Percentiles rank a stretch among this genome's conserved stretches.
These are phyloP conservation scores for Solanum etuberosum DNA, from an alignment of 257 asterid species.

Conservation along the genomic window DNA sequence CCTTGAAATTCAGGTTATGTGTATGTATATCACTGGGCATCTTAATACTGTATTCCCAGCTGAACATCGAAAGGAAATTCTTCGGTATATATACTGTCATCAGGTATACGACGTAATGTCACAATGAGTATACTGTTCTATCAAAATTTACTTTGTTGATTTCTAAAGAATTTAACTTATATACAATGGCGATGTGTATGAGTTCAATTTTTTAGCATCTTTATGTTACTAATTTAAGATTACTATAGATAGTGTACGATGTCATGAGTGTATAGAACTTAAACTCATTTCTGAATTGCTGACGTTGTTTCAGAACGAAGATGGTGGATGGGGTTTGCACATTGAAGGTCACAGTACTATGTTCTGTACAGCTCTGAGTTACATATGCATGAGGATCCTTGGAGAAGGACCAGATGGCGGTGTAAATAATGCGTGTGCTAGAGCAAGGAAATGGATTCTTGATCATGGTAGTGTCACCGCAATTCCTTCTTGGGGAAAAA, in stretches of 20 bases:
- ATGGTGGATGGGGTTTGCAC: constrained; percentile 83
- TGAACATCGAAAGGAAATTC: constrained; percentile 59
- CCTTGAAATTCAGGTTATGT: constrained; percentile 36
- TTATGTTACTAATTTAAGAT: background rate
- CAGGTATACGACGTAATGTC: constrained; percentile 28
- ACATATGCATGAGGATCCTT: constrained; percentile 59
- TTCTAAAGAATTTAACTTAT: background rate
- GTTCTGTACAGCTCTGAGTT: constrained; percentile 58
- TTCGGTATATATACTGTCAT: constrained; percentile 59
- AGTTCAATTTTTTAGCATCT: background rate
- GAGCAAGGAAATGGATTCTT: constrained; percentile 76
- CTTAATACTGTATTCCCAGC: constrained; percentile 42
- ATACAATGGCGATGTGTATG: background rate
- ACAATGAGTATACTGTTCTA: background rate
- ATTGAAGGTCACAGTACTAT: constrained; percentile 72
- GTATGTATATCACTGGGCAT: constrained; percentile 52
- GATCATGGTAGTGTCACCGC: constrained; percentile 62
- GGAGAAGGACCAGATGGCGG: constrained; percentile 61
- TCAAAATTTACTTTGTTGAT: too few species aligned
- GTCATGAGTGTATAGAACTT: background rate
- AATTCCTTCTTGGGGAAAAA: constrained; percentile 80
- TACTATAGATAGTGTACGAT: background rate
- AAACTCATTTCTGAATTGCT: background rate
- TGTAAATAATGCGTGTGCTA: constrained; percentile 30
- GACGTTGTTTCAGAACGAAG: constrained; percentile 37